phyloP scores from a whole-genome alignment of 2,329 filamentous ascomycete species.

The Karstenula rhodostoma region DNA sequence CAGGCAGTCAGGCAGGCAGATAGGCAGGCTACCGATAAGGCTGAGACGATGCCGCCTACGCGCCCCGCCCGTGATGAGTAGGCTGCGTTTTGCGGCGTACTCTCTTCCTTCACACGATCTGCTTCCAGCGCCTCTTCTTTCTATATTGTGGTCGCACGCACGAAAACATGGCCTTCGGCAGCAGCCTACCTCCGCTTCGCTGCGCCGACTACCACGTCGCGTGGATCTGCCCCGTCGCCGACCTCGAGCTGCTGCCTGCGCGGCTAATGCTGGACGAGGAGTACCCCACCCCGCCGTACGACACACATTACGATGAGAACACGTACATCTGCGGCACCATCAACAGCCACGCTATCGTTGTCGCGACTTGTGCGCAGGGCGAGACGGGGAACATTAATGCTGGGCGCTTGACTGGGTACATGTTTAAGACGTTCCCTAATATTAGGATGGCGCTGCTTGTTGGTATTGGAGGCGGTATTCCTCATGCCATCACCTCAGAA shows the following conservation, averaged over 20 bases:
- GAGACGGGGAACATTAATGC: slow-evolving; percentile 1
- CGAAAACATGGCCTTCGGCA: neutral
- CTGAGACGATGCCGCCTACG: no score
- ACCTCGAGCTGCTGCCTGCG: slow-evolving; percentile 13
- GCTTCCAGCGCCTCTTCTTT: neutral
- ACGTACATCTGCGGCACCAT: no score
- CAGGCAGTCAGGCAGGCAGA: no score
- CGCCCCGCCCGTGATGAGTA: no score
- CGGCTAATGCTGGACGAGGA: slow-evolving; percentile 10
- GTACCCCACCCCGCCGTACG: slow-evolving; percentile 1
- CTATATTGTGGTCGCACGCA: neutral
- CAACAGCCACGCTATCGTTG: no score
- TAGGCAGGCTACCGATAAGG: no score
- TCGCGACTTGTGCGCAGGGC: neutral
- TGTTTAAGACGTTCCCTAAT: slow-evolving; percentile 11
- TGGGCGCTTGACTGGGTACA: slow-evolving; percentile 2
- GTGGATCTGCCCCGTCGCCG: slow-evolving; percentile 6
- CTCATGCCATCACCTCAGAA: neutral
- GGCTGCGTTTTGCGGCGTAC: no score
- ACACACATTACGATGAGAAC: slow-evolving; percentile 10
- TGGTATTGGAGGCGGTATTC: no score
- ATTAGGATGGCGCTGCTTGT: neutral
- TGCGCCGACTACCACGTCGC: neutral
- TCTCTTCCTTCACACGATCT: no score
- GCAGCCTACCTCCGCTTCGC: neutral